These are phyloP conservation scores for Nematocida sp. DNA, from an alignment of 371 early-diverging fungal species.

Conservation along the genomic window DNA sequence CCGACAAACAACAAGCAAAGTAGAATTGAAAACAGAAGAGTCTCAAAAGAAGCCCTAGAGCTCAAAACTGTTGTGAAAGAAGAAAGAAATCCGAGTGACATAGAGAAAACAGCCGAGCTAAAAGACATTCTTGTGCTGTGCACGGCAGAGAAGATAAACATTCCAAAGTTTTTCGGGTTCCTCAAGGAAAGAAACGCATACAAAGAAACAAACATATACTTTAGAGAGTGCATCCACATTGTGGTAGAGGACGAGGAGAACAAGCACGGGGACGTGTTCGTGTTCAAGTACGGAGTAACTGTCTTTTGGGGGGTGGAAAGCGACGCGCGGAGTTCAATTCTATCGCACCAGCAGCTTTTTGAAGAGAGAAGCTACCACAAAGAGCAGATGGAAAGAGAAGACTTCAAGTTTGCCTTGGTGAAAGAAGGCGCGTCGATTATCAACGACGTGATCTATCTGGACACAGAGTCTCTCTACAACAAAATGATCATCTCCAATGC, in stretches of 20 bases:
- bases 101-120: slow-evolving; percentile 54
- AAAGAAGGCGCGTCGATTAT: slow-evolving; percentile 59
- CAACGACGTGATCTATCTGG: slow-evolving; percentile 65
- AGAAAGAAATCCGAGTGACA: slow-evolving; percentile 37
- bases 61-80: slow-evolving; percentile 53
- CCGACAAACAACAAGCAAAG: slow-evolving; percentile 34
- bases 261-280: slow-evolving; percentile 56
- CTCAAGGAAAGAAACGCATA: slow-evolving; percentile 53
- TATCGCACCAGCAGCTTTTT: slow-evolving; percentile 58
- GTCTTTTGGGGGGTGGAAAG: slow-evolving; percentile 64
- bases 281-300: slow-evolving; percentile 63
- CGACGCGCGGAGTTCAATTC: slow-evolving; percentile 52
- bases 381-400: slow-evolving; percentile 60
- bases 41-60: slow-evolving; percentile 61
- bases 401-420: slow-evolving; percentile 64
- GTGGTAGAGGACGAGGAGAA: slow-evolving; percentile 39
- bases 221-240: slow-evolving; percentile 64
- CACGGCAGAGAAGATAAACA: slow-evolving; percentile 63
- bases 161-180: slow-evolving; percentile 58
- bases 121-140: slow-evolving; percentile 63
- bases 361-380: slow-evolving; percentile 59
- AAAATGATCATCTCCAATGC: slow-evolving; percentile 66
- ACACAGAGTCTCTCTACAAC: slow-evolving; percentile 60
- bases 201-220: slow-evolving; percentile 61
- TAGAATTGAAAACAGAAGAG: slow-evolving; percentile 44